Conservation (phyloP, 2,329 filamentous ascomycete species). For the Fusarium neocosmosporiellum region DNA sequence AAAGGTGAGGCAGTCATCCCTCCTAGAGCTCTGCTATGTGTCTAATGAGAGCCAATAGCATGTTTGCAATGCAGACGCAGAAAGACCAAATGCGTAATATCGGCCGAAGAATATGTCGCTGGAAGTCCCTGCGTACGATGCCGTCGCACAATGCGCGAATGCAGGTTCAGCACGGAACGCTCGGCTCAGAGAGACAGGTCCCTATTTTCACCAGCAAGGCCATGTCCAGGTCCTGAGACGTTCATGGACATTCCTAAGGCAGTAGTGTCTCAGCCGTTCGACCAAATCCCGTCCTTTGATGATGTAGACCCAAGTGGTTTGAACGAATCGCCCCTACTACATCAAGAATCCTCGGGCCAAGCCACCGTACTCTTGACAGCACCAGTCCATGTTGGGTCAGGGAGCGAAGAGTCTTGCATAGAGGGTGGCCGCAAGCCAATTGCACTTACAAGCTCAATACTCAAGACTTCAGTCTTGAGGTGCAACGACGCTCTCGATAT, state of each 20-base stretch:
- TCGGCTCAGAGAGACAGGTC: not conserved
- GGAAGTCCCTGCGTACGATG: not conserved
- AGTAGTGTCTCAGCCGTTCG: not conserved
- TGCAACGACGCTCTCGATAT: not conserved
- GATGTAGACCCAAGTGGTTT: not conserved
- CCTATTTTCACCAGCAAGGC: not conserved
- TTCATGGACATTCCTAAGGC: not conserved
- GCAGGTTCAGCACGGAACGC: not conserved
- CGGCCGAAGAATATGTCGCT: not conserved
- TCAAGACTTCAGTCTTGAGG: not conserved
- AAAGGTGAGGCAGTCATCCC: not conserved
- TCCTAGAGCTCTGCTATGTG: not conserved
- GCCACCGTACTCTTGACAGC: not conserved
- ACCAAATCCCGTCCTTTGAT: not conserved
- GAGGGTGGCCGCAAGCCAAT: not conserved
- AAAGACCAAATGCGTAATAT: not conserved
- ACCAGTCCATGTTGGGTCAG: not conserved
- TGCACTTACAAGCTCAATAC: not conserved
- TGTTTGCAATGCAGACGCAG: not conserved
- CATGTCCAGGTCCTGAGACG: not conserved
- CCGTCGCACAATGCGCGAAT: not conserved
- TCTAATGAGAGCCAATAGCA: not conserved
- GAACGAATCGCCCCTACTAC: not conserved
- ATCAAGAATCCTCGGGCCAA: not conserved
- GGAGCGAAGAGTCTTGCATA: not conserved